Evolutionary conservation across 1,139 yeast species (phyloP).

Genomic region (Eremothecium coryli): DNA sequence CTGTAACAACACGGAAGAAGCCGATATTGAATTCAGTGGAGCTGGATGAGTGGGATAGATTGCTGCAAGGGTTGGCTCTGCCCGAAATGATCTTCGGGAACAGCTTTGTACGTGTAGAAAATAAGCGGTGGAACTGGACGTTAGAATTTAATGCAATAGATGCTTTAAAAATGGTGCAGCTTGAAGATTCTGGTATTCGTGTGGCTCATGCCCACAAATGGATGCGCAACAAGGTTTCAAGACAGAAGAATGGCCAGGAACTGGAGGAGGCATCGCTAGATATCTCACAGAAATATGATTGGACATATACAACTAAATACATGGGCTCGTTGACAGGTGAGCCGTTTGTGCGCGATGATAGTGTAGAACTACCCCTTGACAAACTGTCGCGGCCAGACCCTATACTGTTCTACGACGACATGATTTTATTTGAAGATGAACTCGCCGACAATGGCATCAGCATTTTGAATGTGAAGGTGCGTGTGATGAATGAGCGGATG

Average conservation of each 20-base stretch:
- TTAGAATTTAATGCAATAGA: slow-evolving; percentile 68
- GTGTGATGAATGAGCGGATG: slow-evolving; percentile 83
- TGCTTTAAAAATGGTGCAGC: slow-evolving; percentile 62
- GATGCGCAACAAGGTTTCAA: slow-evolving; percentile 55
- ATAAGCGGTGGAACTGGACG: slow-evolving; percentile 34
- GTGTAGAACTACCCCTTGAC: slow-evolving; percentile 52
- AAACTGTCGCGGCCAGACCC: slow-evolving; percentile 71
- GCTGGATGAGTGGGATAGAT: slow-evolving; percentile 54
- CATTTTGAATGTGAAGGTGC: slow-evolving; percentile 61
- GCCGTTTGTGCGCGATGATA: slow-evolving; percentile 19
- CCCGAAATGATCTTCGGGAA: slow-evolving; percentile 99
- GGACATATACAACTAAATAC: slow-evolving; percentile 88
- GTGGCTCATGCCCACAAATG: slow-evolving; percentile 89
- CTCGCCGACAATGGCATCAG: slow-evolving; percentile 93
- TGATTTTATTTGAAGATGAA: slow-evolving; percentile 86
- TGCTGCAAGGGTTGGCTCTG: slow-evolving; percentile 60
- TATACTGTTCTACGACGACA: slow-evolving; percentile 79
- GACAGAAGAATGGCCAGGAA: slow-evolving; percentile 14
- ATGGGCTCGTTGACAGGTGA: slow-evolving; percentile 41
- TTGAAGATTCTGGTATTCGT: slow-evolving; percentile 42
- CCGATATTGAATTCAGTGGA: slow-evolving; percentile 73
- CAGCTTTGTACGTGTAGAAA: slow-evolving; percentile 49
- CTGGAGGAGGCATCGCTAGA: slow-evolving; percentile 38
- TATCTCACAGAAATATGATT: slow-evolving; percentile 76
- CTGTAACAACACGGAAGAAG: slow-evolving; percentile 56